A percentile compares a stretch with the other conserved stretches of the same genome.
Conservation (phyloP, 2,329 filamentous ascomycete species). For the Capronia americana region DNA sequence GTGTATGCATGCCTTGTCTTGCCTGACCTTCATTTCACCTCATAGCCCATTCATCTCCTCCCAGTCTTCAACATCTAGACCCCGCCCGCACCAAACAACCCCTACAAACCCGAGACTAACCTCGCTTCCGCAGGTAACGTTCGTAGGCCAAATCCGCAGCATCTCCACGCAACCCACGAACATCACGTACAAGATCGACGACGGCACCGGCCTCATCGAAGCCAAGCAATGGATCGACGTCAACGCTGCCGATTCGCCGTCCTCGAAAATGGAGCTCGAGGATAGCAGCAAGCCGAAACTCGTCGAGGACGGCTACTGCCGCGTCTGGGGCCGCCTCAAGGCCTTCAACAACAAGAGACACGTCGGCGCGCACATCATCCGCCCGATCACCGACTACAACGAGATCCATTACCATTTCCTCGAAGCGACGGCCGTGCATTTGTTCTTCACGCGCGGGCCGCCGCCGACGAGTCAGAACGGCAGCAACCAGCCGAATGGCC, state of each 20-base stretch:
- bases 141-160: conserved; percentile 89
- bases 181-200: conserved; percentile 90
- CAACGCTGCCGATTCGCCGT: conserved; percentile 46
- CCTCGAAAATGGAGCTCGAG: conserved; percentile 51
- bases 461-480: conserved; percentile 43
- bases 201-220: conserved; percentile 91
- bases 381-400: conserved; percentile 82
- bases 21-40: background rate
- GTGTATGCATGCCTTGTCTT: conserved; percentile 20
- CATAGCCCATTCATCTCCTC: background rate
- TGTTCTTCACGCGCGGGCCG: conserved; percentile 78
- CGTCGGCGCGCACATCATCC: conserved; percentile 79
- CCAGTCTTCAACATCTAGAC: background rate
- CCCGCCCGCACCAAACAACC: background rate
- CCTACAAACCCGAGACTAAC: background rate
- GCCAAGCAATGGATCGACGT: conserved; percentile 85
- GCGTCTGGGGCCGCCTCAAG: conserved; percentile 84
- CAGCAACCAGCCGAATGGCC: conserved; percentile 46
- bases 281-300: conserved; percentile 57
- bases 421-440: conserved; percentile 85
- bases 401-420: conserved; percentile 92
- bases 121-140: conserved; percentile 68
- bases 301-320: conserved; percentile 77
- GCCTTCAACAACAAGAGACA: conserved; percentile 82
- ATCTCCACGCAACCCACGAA: conserved; percentile 88